Evolutionary conservation across 2,329 filamentous ascomycete genomes (phyloP).

Genomic region (Annulohypoxylon truncatum): DNA sequence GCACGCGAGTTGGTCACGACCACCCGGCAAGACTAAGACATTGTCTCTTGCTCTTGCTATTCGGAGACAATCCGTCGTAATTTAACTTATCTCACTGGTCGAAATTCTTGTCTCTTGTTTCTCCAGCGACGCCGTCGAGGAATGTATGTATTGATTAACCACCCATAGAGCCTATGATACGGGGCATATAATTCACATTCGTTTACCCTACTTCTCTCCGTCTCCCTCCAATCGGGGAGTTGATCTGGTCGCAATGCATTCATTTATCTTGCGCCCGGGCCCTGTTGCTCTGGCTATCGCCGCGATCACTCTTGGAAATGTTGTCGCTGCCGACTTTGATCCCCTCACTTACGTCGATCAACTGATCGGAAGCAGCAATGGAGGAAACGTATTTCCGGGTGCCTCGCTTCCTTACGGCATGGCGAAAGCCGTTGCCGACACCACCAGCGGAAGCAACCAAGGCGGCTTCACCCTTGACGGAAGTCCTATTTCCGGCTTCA

Average conservation of each 20-base stretch:
- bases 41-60: constrained; percentile 37
- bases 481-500: constrained; percentile 64
- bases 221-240: constrained; percentile 22
- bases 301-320: constrained; percentile 27
- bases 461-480: constrained; percentile 67
- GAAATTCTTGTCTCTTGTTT: constrained; percentile 22
- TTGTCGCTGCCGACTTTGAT: constrained; percentile 45
- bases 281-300: constrained; percentile 36
- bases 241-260: constrained; percentile 39
- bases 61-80: constrained; percentile 28
- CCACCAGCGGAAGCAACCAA: constrained; percentile 63
- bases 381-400: constrained; percentile 59
- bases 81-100: constrained; percentile 40
- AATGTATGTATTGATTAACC: constrained; percentile 31
- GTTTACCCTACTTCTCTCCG: constrained; percentile 9
- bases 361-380: constrained; percentile 64
- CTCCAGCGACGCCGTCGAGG: constrained; percentile 15
- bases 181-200: constrained; percentile 26
- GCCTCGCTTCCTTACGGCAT: constrained; percentile 56
- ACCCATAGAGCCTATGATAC: constrained; percentile 24
- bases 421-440: constrained; percentile 69
- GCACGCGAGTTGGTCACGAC: constrained; percentile 37
- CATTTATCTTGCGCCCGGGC: constrained; percentile 23
- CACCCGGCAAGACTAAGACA: constrained; percentile 38
- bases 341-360: constrained; percentile 61